Base-by-base conservation (phyloP, 176 grass and related monocot genomes). In the Paspalum notatum region DNA sequence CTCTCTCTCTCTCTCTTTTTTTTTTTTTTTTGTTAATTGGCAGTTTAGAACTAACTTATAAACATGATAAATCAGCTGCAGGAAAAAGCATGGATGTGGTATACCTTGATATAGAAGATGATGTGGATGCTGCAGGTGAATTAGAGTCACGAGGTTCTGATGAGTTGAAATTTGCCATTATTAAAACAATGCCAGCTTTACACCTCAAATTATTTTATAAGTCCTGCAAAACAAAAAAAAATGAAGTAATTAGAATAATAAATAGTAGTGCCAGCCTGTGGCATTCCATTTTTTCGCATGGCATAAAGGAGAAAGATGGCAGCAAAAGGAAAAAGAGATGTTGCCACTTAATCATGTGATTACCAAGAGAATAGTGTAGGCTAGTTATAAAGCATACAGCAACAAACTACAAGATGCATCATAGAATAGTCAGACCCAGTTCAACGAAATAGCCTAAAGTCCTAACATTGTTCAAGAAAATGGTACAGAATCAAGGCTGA, bases 31-130 rank as follows among this genome's bases (percentile, higher is more conserved):
- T 41, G 39, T 70, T 25, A 26, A 56, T 63, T 77, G n/a, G 7
- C 48, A 38, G 25, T 38, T 38, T 38, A 17, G 27, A 39, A 49
- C 65, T 26, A 32, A 83, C 12, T 63, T 8, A 56, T n/a, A 56
- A 66, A 66, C 40, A 72, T 62, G 68, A 39, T 25, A 62, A 80
- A 21, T 63, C 22, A 58, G 26, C 0, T 64, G 45, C 7, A 52
- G 18, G 9, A 22, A 42, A 25, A 27, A 43, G 26, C 17, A 6
- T 38, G 46, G 62, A 76, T 68, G 27, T 53, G 58, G 13, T 71
- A 88, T 98, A 98, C 96, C 96, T 87, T 59, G 92, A 93, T 85
- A 66, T 85, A 81, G 88, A 88, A 81, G 96, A 91, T 20, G 92
- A 95, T 7, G 86, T 84, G 69, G 92, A 95, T 46, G 85, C 85